These are phyloP conservation scores for Gonium pectorale DNA, from an alignment of 139 green algal genomes.

Conservation along the genomic window DNA sequence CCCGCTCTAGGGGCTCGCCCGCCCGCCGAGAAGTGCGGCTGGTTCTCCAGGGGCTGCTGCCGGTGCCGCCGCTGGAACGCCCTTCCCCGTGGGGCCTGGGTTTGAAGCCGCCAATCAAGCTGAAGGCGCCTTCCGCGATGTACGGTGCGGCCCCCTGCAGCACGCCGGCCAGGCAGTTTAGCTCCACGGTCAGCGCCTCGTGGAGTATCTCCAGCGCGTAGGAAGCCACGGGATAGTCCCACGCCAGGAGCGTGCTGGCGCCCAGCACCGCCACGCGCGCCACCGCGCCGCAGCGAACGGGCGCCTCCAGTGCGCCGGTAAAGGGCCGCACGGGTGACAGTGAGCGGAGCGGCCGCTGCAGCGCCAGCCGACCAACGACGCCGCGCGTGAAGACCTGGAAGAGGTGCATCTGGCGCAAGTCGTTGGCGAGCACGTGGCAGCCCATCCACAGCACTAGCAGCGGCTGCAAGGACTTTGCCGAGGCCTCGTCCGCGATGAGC, in stretches of 20 bases:
- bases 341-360: background rate
- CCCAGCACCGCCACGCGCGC: conserved; percentile 2
- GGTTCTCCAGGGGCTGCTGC: no score
- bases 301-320: background rate
- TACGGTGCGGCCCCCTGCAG: background rate
- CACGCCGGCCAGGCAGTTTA: background rate
- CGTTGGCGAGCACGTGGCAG: background rate
- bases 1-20: no score
- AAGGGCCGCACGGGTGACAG: background rate
- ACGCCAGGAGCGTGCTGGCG: background rate
- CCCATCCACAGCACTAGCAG: conserved; percentile 32
- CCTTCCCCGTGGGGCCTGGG: background rate
- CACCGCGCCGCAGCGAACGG: background rate
- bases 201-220: background rate
- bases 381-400: background rate
- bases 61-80: no score
- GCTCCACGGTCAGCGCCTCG: background rate
- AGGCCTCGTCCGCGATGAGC: background rate
- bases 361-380: background rate
- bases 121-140: conserved; percentile 12
- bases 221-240: background rate
- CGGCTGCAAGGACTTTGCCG: background rate
- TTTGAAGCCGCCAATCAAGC: background rate
- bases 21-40: no score
- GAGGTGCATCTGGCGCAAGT: conserved; percentile 1